phyloP scores from a whole-genome alignment of 768 basidiomycete species.

The Holtermanniella nyarrowii region DNA sequence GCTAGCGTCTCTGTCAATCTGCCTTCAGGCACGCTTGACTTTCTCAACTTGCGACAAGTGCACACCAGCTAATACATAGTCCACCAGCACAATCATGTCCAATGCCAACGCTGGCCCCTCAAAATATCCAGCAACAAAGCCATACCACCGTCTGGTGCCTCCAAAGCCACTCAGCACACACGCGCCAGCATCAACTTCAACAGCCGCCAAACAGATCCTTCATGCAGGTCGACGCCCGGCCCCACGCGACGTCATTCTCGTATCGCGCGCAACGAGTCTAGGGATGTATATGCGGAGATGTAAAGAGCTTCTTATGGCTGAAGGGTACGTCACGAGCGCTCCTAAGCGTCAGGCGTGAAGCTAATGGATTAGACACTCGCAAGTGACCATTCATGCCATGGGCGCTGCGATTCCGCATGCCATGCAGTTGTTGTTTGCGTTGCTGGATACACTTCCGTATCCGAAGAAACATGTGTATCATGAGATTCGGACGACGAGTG shows the following conservation, averaged over 20 bases:
- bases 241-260: neutral
- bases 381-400: slow-evolving; percentile 34
- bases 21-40: too few relatives aligned
- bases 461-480: slow-evolving; percentile 31
- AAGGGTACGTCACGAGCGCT: neutral
- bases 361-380: slow-evolving; percentile 15
- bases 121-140: neutral
- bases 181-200: neutral
- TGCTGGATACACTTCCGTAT: slow-evolving; percentile 40
- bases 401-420: slow-evolving; percentile 39
- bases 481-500: slow-evolving; percentile 35
- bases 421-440: slow-evolving; percentile 34
- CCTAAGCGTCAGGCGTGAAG: neutral
- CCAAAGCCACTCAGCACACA: neutral
- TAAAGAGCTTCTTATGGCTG: neutral
- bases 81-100: neutral
- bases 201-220: neutral
- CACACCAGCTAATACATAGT: too few relatives aligned
- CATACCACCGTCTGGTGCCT: neutral
- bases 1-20: too few relatives aligned
- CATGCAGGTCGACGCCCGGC: neutral
- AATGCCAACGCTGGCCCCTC: neutral
- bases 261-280: neutral
- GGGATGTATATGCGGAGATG: neutral
- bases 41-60: too few relatives aligned